Evolutionary conservation across 352 stramenopile genomes (phyloP).

Genomic region (Albugo laibachii): DNA sequence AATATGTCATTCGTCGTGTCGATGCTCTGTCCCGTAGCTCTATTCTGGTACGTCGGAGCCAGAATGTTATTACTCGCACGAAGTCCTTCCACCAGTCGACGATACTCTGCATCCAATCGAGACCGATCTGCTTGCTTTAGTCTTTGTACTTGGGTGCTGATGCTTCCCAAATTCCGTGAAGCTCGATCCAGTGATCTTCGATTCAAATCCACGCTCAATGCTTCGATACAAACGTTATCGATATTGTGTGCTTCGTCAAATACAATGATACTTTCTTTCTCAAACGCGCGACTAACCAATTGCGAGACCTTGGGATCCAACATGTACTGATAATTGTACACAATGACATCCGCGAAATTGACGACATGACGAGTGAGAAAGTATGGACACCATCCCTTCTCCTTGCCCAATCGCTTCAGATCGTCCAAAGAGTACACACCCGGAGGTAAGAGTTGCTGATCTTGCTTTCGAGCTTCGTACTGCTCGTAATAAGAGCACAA

Average conservation of each 20-base stretch:
- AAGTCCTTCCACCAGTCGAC: conserved; percentile 88
- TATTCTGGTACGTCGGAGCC: conserved; percentile 25
- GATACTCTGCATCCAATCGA: conserved; percentile 88
- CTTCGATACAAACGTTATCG: conserved; percentile 99
- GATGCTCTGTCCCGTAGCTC: conserved; percentile 17
- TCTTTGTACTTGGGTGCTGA: conserved; percentile 56
- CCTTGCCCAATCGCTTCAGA: conserved; percentile 82
- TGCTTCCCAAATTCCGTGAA: conserved; percentile 72
- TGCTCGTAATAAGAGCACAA: conserved; percentile 82
- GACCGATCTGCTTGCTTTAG: conserved; percentile 85
- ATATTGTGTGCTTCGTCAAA: conserved; percentile 99
- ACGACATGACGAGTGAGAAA: conserved; percentile 96
- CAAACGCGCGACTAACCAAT: conserved; percentile 85
- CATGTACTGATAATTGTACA: conserved; percentile 99
- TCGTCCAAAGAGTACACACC: conserved; percentile 96
- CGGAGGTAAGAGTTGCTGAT: conserved; percentile 79
- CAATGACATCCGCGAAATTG: conserved; percentile 93
- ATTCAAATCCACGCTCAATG: conserved; percentile 92
- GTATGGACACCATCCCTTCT: conserved; percentile 94
- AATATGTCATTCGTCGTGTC: conserved; percentile 41
- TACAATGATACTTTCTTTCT: conserved; percentile 84
- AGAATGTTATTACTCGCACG: conserved; percentile 75
- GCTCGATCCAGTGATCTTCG: conserved; percentile 81
- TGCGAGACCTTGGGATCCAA: conserved; percentile 93
- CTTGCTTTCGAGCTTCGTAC: conserved; percentile 73